Evolutionary conservation across 2,329 filamentous ascomycete species (phyloP).

Genomic region (Neofusicoccum kwambonambiense): DNA sequence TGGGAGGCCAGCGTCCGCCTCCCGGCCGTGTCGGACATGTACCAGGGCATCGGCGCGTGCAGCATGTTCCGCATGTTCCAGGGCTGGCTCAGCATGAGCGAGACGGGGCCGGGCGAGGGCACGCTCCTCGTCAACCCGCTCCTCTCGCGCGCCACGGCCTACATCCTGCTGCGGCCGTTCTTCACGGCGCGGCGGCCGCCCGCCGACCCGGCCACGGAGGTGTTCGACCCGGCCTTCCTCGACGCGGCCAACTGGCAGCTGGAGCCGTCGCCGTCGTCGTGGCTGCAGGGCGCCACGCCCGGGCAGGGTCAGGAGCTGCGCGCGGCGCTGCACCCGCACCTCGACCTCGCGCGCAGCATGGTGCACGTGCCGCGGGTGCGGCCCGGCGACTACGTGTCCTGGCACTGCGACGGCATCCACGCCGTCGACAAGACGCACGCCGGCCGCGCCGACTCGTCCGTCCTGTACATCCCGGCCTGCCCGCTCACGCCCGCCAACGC

Average conservation of each 20-base stretch:
- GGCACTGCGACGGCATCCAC: conserved; percentile 82
- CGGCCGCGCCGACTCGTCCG: conserved; percentile 72
- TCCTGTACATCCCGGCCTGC: conserved; percentile 85
- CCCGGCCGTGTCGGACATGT: conserved; percentile 68
- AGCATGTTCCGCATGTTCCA: conserved; percentile 86
- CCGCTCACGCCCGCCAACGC: conserved; percentile 76
- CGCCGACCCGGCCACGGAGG: conserved; percentile 43
- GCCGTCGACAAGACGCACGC: conserved; percentile 77
- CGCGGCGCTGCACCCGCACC: conserved; percentile 64
- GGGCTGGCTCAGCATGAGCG: conserved; percentile 81
- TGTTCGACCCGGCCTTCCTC: conserved; percentile 39
- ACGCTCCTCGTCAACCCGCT: conserved; percentile 81
- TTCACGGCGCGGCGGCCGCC: conserved; percentile 57
- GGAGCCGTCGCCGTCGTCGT: conserved; percentile 52
- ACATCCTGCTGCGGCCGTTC: conserved; percentile 80
- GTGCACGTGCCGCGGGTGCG: conserved; percentile 66
- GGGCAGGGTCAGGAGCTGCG: conserved; percentile 70
- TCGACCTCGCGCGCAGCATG: conserved; percentile 67
- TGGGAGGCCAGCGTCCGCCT: conserved; percentile 75
- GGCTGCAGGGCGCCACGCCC: conserved; percentile 68
- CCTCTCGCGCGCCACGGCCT: conserved; percentile 71
- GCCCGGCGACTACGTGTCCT: conserved; percentile 72
- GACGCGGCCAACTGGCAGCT: conserved; percentile 62
- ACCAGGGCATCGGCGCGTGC: conserved; percentile 78
- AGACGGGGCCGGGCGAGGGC: conserved; percentile 70